Evolutionary conservation across 2,329 filamentous ascomycete species (phyloP), one percentile per base, ranked within the genome.

Genomic region (Volutella citrinella): DNA sequence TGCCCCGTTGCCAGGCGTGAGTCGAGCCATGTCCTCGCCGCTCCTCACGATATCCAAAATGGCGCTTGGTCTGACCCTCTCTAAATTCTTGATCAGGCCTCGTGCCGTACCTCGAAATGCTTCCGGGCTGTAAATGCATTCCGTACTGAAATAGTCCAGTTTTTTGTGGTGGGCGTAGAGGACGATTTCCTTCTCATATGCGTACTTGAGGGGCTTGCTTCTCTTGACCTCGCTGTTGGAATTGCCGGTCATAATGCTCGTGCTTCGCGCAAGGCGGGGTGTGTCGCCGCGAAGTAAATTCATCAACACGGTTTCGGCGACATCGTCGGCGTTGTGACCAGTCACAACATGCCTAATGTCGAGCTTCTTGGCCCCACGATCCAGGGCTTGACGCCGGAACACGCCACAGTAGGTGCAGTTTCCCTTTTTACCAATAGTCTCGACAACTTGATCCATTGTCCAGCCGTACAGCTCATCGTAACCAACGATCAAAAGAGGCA

Each of bases 341-440:
- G 93, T 98, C 13, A 98, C 88, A 6, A 98, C 90, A 64, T 98
- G 93, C 51, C 80, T 81, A 52, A 98, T 95, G 1, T 80, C 83
- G 36, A 98, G 66, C 61, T 85, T 82, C 51, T 88, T 90, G 6
- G 93, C 89, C 13, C 93, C 93, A 8, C 93, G 80, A 60, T 98
- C 93, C 20, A 98, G 72, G 3, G 93, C 93, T 66, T 98, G 93
- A 38, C 94, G 77, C 34, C 93, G 76, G 58, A 98, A 98, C 13
- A 98, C 93, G 11, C 93, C 93, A 55, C 93, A 98, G 56, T 98
- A 98, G 19, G 94, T 98, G 73, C 93, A 98, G 63, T 98, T 98
- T 19, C 91, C 90, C 63, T 96, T 97, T 68, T 96, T 97, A 11
- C 93, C 93, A 31, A 98, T 86, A 29, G 91, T 87, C 53, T 90